Evolutionary conservation across 2,329 filamentous ascomycete genomes (phyloP), one percentile per base, ranked within the genome.

Genomic region (Corniculantispora saksenae): DNA sequence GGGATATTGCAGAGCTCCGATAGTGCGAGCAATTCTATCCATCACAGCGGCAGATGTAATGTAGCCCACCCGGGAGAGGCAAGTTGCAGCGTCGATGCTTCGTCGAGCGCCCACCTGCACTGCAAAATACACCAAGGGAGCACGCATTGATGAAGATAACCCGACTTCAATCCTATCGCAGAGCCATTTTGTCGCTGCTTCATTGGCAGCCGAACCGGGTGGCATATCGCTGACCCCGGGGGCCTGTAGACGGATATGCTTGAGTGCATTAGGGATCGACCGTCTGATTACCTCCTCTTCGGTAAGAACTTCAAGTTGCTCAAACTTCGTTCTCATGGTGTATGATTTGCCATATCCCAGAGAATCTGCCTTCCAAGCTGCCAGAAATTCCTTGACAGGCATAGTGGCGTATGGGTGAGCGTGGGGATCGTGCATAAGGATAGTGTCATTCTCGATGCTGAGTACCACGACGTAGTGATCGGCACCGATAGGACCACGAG

Each of bases 381-480:
- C 54, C 67, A 69, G 57, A 23, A 69, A 66, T 17, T 68, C 63
- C 8, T 47, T 43, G 12, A 68, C 19, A 15, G 67, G 68, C 19
- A 68, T 54, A n/a, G 68, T 66, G 1, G 65, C 67, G 56, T 67
- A 69, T 15, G 68, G 68, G 40, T 63, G 38, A 4, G 65, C 68
- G 21, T 66, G 63, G 12, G 68, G 68, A 29, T 69, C 68, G 56
- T 69, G 68, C 58, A 69, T 63, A 35, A 60, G 51, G 7, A 67
- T 59, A 17, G 23, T 43, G 9, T 59, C 35, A 25, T 66, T 60
- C 19, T 65, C 55, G 13, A 66, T 50, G 17, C 56, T 23, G 1
- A 68, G 57, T 19, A 67, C 62, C 19, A 69, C 68, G 27, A 68
- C 66, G 56, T 68, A 69, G 43, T 69, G 68, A 29, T 69, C 68